Evolutionary conservation across 441 rosid genomes (phyloP).

Genomic region (Aleurites moluccanus): DNA sequence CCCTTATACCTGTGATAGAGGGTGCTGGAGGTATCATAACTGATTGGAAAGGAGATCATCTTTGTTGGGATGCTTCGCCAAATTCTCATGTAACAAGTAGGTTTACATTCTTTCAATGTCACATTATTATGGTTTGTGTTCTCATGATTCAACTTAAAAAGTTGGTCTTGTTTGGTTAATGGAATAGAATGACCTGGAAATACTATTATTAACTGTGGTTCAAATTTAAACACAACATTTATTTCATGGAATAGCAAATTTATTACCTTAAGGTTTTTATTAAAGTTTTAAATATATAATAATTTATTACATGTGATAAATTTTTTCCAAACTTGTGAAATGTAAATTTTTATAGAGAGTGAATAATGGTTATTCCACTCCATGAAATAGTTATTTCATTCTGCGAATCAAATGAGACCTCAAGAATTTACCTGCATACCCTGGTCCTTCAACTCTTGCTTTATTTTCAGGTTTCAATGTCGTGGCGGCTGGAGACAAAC

Average conservation of each 20-base stretch:
- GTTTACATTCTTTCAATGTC: slow-evolving; percentile 9
- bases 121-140: neutral
- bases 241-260: no score
- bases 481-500: slow-evolving; percentile 83
- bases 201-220: no score
- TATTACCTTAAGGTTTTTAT: no score
- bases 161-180: neutral
- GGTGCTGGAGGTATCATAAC: slow-evolving; percentile 92
- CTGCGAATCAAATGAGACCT: no score
- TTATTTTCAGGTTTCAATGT: slow-evolving; percentile 72
- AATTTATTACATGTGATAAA: no score
- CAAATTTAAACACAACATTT: no score
- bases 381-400: no score
- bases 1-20: slow-evolving; percentile 87
- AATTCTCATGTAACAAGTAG: slow-evolving; percentile 61
- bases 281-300: no score
- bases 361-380: no score
- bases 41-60: slow-evolving; percentile 72
- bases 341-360: no score
- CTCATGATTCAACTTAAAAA: neutral
- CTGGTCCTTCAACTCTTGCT: slow-evolving; percentile 10
- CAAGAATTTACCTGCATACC: neutral
- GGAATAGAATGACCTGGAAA: no score
- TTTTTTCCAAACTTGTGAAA: no score
- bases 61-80: slow-evolving; percentile 78